Conservation (phyloP, 140 eudicot genomes). For the Cichorium intybus region DNA sequence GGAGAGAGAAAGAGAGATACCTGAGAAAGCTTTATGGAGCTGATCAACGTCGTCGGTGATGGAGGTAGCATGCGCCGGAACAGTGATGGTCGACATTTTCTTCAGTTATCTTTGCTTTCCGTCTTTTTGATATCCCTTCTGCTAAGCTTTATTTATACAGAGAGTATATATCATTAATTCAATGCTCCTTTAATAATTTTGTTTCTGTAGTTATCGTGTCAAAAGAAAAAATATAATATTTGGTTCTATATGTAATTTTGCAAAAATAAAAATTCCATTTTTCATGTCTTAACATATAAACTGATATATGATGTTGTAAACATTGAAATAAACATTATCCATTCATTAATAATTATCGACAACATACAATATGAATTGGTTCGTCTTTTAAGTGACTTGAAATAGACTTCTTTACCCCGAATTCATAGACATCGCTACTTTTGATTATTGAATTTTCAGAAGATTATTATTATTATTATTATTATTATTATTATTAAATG, state of each 20-base stretch:
- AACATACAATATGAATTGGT: no score
- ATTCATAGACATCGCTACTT: not conserved
- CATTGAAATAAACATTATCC: not conserved
- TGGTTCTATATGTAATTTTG: not conserved
- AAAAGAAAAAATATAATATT: not conserved
- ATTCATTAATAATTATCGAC: not conserved
- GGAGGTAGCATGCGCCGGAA: constrained; percentile 53
- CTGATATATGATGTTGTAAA: not conserved
- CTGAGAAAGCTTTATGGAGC: constrained; percentile 76
- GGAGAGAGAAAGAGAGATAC: constrained; percentile 23
- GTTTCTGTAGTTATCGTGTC: not conserved
- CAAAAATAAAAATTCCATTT: no score
- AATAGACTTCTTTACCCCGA: not conserved
- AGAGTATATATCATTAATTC: constrained; percentile 1
- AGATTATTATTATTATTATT: no score
- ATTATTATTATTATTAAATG: no score
- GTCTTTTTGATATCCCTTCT: not conserved
- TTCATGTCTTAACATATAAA: not conserved
- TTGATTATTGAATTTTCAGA: not conserved
- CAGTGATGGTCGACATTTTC: constrained; percentile 63
- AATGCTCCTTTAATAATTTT: not conserved
- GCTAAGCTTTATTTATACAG: not conserved
- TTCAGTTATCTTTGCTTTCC: not conserved
- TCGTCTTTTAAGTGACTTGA: not conserved
- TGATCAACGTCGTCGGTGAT: constrained; percentile 71